Evolutionary conservation across 768 basidiomycete species (phyloP).

Genomic region (Candolleomyces aberdarensis): DNA sequence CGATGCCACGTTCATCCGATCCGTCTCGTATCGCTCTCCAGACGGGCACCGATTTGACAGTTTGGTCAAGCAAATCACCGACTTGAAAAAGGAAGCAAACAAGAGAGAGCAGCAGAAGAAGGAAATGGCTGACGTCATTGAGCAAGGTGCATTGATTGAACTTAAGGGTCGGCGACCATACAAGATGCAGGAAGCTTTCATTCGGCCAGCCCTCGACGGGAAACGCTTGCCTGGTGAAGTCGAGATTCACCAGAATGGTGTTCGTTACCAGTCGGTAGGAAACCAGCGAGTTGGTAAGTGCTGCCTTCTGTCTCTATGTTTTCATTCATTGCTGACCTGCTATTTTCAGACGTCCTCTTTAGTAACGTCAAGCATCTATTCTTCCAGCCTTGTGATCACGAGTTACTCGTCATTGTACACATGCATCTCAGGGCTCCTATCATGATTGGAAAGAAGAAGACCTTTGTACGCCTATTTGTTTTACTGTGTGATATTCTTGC

Average conservation of each 20-base stretch:
- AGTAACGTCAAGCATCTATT: slow-evolving; percentile 97
- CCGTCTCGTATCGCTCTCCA: slow-evolving; percentile 87
- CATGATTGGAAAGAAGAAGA: slow-evolving; percentile 98
- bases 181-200: slow-evolving; percentile 88
- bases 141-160: slow-evolving; percentile 88
- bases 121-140: slow-evolving; percentile 96
- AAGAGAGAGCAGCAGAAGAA: slow-evolving; percentile 98
- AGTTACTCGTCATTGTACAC: slow-evolving; percentile 92
- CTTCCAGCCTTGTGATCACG: slow-evolving; percentile 98
- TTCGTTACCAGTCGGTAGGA: slow-evolving; percentile 86
- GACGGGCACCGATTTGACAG: slow-evolving; percentile 88
- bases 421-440: slow-evolving; percentile 92
- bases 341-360: slow-evolving; percentile 78
- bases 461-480: slow-evolving; percentile 54
- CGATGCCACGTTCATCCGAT: slow-evolving; percentile 93
- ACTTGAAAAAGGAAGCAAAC: slow-evolving; percentile 93
- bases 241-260: slow-evolving; percentile 96
- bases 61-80: slow-evolving; percentile 89
- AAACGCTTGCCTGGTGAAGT: slow-evolving; percentile 97
- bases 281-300: slow-evolving; percentile 86
- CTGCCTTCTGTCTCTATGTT: neutral
- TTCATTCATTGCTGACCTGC: neutral
- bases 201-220: slow-evolving; percentile 91
- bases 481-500: slow-evolving; percentile 5
- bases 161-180: slow-evolving; percentile 84